Conservation (phyloP, 1,139 yeast species). For the Eremothecium cymbalariae region DNA sequence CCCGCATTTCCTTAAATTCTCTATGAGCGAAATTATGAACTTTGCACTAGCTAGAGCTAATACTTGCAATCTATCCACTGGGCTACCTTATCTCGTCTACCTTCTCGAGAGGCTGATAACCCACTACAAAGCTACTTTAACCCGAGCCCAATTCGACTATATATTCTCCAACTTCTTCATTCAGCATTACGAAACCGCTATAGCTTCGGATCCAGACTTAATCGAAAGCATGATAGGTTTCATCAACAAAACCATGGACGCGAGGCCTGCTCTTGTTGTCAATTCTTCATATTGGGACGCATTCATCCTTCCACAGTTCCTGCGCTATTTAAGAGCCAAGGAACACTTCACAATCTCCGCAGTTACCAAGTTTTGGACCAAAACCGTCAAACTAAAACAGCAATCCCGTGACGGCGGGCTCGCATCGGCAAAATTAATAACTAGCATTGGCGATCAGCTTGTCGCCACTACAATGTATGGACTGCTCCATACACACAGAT, state of each 20-base stretch:
- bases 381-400: constrained; percentile 44
- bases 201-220: constrained; percentile 34
- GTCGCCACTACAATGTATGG: constrained; percentile 26
- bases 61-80: constrained; percentile 18
- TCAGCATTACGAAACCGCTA: constrained; percentile 17
- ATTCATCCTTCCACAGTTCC: constrained; percentile 34
- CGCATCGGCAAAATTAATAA: constrained; percentile 28
- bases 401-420: constrained; percentile 46
- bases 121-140: constrained; percentile 18
- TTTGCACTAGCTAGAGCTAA: constrained; percentile 20
- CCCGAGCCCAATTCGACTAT: constrained; percentile 25
- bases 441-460: constrained; percentile 22
- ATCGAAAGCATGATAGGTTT: constrained; percentile 48
- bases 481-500: constrained; percentile 29
- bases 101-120: constrained; percentile 23
- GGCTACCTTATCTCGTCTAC: constrained; percentile 27
- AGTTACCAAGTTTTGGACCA: constrained; percentile 58
- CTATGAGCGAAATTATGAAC: constrained; percentile 25
- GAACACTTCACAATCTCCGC: constrained; percentile 63
- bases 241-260: constrained; percentile 43
- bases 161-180: constrained; percentile 25
- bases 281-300: constrained; percentile 31
- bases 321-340: constrained; percentile 42
- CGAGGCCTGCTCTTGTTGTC: constrained; percentile 43
- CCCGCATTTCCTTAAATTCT: constrained; percentile 26